These are phyloP conservation scores for Phaseolus lunatus DNA, from an alignment of 306 rosid species.

Conservation along the genomic window DNA sequence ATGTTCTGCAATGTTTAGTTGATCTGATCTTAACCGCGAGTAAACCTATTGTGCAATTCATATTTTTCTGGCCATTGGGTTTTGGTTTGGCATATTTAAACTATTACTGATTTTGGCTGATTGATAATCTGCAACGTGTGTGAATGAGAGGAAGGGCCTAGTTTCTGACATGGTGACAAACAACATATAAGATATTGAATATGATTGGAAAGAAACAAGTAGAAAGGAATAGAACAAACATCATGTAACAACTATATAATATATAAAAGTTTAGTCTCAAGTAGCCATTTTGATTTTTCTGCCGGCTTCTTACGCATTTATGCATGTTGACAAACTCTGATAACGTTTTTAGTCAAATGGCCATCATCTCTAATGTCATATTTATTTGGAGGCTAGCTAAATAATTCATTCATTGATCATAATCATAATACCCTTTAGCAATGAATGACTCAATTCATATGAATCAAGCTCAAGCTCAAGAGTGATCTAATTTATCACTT, in stretches of 20 bases:
- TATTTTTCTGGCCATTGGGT: neutral
- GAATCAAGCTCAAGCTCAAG: constrained; percentile 13
- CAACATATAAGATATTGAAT: constrained; percentile 26
- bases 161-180: constrained; percentile 9
- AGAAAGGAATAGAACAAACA: constrained; percentile 28
- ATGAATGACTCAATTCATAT: constrained; percentile 20
- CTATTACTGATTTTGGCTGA: neutral
- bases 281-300: constrained; percentile 39
- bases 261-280: neutral
- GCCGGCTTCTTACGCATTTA: constrained; percentile 51
- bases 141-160: neutral
- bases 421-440: neutral
- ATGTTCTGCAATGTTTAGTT: neutral
- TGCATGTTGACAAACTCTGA: constrained; percentile 26
- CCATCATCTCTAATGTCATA: constrained; percentile 35
- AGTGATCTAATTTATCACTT: constrained; percentile 16
- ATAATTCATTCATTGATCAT: neutral
- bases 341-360: constrained; percentile 28
- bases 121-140: constrained; percentile 29
- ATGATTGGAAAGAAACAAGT: constrained; percentile 47
- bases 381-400: constrained; percentile 31
- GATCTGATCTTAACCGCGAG: neutral
- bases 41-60: neutral
- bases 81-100: neutral
- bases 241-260: constrained; percentile 5